Evolutionary conservation across 768 basidiomycete genomes (phyloP), one percentile per base, ranked within the genome.

Genomic region (Collybia nuda): DNA sequence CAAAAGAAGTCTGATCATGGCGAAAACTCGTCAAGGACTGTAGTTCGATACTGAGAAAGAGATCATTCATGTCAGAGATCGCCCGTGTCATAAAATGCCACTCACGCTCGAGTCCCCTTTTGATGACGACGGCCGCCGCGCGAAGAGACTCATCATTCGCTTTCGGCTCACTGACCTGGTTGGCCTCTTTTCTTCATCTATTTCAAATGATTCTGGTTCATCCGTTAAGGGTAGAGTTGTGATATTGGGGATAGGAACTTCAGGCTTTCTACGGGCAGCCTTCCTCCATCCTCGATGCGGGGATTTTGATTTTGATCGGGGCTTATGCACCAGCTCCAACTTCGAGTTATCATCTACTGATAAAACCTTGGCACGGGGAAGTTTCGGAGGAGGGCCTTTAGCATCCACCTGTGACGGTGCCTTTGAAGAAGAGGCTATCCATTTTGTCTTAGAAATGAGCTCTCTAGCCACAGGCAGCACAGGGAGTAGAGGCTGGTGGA

Each of bases 381-480:
- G 59, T 48, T 62, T 67, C 39, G 71, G 52, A 6, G 67, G 66
- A 22, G 57, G 53, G 5, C 57, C 56, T 35, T 58, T 64, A 15
- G 66, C 62, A 42, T 71, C 70, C 17, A 67, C 53, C 17, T 65
- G 62, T 17, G 67, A 59, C n/a, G 55, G 62, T 12, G 57, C 57
- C 54, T 72, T 80, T 8, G 76, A 71, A 15, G 71, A 66, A 11
- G 70, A 66, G 8, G 81, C 72, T 44, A 83, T 81, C 71, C 83
- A 79, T 60, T 87, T 88, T 6, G 88, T 90, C 66, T 90, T 90
- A 17, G 86, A 79, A 47, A 90, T 77, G 19, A 90, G 71, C 64
- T 90, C 88, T 43, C 85, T 82, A 14, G 88, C 88, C 5, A 90
- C 87, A 5, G 88, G 88, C 14, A 90, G 72, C 3, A 90, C 87